phyloP scores from a whole-genome alignment of 2,329 filamentous ascomycete species.

The Nemania sp. region DNA sequence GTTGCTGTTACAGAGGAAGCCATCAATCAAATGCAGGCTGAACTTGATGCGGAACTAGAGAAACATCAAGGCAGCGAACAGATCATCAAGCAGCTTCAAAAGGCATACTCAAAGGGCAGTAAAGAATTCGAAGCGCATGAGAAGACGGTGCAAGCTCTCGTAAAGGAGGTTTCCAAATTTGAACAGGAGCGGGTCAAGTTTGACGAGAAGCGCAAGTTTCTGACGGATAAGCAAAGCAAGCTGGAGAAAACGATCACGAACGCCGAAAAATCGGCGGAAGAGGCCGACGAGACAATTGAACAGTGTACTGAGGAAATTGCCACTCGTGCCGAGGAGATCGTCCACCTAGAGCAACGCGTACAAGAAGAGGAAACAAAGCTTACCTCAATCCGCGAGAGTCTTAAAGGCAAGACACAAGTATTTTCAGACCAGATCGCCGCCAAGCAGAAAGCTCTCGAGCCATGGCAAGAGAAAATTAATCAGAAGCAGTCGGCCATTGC shows the following conservation, averaged over 20 bases:
- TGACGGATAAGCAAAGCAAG: slow-evolving; percentile 90
- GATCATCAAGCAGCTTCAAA: slow-evolving; percentile 86
- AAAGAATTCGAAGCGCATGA: slow-evolving; percentile 84
- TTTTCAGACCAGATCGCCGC: slow-evolving; percentile 90
- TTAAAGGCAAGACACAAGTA: slow-evolving; percentile 94
- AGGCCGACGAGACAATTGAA: slow-evolving; percentile 77
- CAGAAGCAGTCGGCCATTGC: slow-evolving; percentile 93
- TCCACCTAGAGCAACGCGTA: slow-evolving; percentile 75
- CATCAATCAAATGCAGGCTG: slow-evolving; percentile 84
- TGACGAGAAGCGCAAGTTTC: slow-evolving; percentile 95
- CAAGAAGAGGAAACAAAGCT: slow-evolving; percentile 82
- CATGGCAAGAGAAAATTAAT: slow-evolving; percentile 96
- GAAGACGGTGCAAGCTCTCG: slow-evolving; percentile 75
- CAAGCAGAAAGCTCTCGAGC: slow-evolving; percentile 93
- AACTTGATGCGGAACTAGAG: slow-evolving; percentile 84
- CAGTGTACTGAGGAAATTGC: slow-evolving; percentile 80
- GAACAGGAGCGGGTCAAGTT: slow-evolving; percentile 98
- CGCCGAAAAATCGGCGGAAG: slow-evolving; percentile 73
- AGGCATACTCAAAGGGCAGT: slow-evolving; percentile 77
- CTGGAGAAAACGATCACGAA: slow-evolving; percentile 84
- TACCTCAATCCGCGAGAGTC: slow-evolving; percentile 76
- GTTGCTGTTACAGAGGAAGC: slow-evolving; percentile 87
- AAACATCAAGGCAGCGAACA: slow-evolving; percentile 91
- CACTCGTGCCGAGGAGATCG: slow-evolving; percentile 74
- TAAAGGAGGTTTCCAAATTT: slow-evolving; percentile 88